phyloP scores from a whole-genome alignment of 306 rosid species.

The Arachis stenosperma region DNA sequence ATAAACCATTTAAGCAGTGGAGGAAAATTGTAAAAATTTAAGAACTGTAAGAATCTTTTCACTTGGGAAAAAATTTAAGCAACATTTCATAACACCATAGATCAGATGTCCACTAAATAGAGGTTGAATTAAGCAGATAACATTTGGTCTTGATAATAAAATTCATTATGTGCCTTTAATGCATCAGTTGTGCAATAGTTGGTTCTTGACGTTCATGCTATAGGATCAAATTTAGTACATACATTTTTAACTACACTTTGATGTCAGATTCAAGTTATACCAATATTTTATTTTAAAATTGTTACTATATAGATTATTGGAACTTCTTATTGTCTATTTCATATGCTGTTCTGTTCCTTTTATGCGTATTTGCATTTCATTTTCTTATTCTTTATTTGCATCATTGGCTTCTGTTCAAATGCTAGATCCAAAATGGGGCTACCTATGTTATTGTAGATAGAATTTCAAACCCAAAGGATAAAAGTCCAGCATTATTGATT shows the following conservation, averaged over 20 bases:
- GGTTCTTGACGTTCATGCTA: not conserved
- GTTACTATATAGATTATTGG: conserved; percentile 5
- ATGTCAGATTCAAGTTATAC: conserved; percentile 17
- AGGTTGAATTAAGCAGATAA: not conserved
- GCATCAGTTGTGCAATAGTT: not conserved
- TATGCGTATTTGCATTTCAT: conserved; percentile 4
- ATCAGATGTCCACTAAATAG: not conserved
- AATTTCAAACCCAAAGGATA: conserved; percentile 71
- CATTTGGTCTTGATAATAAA: not conserved
- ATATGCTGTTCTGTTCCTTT: not conserved
- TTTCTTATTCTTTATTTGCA: conserved; percentile 42
- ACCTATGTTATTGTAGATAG: conserved; percentile 77
- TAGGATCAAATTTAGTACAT: conserved; percentile 9
- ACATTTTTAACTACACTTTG: conserved; percentile 8
- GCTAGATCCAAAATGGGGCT: conserved; percentile 83
- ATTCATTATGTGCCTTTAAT: not conserved
- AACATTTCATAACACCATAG: not conserved
- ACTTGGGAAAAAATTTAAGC: conserved; percentile 1
- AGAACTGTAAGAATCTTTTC: not conserved
- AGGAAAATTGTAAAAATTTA: too few species aligned
- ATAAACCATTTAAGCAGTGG: too few species aligned
- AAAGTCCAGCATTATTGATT: conserved; percentile 76
- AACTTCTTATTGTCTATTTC: conserved; percentile 3
- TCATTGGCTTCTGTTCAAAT: conserved; percentile 43
- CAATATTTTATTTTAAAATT: conserved; percentile 12